Evolutionary conservation across 768 basidiomycete species (phyloP).

Genomic region (Pisolithus marmoratus): DNA sequence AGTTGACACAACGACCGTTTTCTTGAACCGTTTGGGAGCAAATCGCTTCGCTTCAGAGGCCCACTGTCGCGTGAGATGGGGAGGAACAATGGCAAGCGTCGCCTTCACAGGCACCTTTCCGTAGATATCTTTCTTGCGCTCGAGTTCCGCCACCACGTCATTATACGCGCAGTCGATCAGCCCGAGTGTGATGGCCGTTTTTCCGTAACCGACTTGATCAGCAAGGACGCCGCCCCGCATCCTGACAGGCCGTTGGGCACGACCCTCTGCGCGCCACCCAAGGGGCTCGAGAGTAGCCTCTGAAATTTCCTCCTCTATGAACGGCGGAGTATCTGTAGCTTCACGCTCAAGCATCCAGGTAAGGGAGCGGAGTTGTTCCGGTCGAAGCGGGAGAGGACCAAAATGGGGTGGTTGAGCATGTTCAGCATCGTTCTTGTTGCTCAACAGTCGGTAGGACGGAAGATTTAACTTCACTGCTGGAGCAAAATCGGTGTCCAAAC

Average conservation of each 20-base stretch:
- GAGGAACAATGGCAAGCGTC: constrained; percentile 81
- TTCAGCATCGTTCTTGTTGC: constrained; percentile 69
- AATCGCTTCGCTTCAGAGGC: constrained; percentile 82
- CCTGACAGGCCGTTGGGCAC: constrained; percentile 68
- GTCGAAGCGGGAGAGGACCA: constrained; percentile 56
- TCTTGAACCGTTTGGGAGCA: constrained; percentile 38
- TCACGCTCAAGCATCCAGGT: constrained; percentile 92
- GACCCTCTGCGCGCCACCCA: constrained; percentile 93
- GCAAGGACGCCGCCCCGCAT: constrained; percentile 89
- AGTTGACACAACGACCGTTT: constrained; percentile 60
- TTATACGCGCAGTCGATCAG: constrained; percentile 71
- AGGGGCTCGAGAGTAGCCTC: constrained; percentile 83
- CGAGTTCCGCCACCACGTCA: constrained; percentile 52
- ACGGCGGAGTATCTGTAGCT: constrained; percentile 53
- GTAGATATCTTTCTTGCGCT: constrained; percentile 35
- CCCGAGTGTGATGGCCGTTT: constrained; percentile 91
- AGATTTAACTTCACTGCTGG: constrained; percentile 54
- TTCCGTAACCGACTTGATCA: constrained; percentile 95
- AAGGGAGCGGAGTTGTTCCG: constrained; percentile 84
- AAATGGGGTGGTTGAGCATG: constrained; percentile 79
- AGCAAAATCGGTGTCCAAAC: constrained; percentile 72
- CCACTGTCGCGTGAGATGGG: constrained; percentile 90
- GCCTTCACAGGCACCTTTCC: constrained; percentile 78
- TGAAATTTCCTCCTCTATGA: constrained; percentile 90
- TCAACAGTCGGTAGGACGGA: constrained; percentile 63